A percentile compares a stretch with the other conserved stretches of the same genome.
These are phyloP conservation scores for Circinella minor DNA, from an alignment of 371 early-diverging fungal species.

Conservation along the genomic window DNA sequence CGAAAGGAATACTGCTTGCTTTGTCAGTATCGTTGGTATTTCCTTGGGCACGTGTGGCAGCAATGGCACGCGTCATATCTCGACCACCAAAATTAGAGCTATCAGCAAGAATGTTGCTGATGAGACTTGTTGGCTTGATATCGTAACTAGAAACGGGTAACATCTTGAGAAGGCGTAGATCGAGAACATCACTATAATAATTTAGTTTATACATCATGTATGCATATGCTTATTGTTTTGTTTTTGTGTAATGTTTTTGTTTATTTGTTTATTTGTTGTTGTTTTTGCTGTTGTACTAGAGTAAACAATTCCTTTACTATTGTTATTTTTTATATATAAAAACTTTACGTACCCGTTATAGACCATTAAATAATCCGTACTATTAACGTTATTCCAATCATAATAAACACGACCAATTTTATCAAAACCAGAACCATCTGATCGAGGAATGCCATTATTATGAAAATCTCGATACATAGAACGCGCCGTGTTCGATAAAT, in stretches of 20 bases:
- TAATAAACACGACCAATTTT: constrained; percentile 69
- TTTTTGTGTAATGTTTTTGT: neutral
- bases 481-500: constrained; percentile 51
- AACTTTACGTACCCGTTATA: constrained; percentile 70
- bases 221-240: constrained; percentile 12
- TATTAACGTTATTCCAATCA: constrained; percentile 67
- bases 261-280: constrained; percentile 4
- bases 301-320: neutral
- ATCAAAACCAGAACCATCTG: constrained; percentile 24
- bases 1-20: no score
- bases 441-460: constrained; percentile 35
- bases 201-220: constrained; percentile 12
- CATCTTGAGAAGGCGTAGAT: constrained; percentile 38
- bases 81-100: constrained; percentile 31
- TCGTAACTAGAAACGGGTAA: constrained; percentile 33
- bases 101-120: constrained; percentile 29
- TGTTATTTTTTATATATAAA: constrained; percentile 1
- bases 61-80: constrained; percentile 43
- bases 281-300: neutral
- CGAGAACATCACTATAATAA: constrained; percentile 40
- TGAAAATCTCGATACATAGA: constrained; percentile 34
- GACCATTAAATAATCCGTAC: constrained; percentile 53
- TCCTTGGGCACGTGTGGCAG: constrained; percentile 20
- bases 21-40: neutral
- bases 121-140: constrained; percentile 29